phyloP scores from a whole-genome alignment of 805 yeast species.

The Lachancea sp. region DNA sequence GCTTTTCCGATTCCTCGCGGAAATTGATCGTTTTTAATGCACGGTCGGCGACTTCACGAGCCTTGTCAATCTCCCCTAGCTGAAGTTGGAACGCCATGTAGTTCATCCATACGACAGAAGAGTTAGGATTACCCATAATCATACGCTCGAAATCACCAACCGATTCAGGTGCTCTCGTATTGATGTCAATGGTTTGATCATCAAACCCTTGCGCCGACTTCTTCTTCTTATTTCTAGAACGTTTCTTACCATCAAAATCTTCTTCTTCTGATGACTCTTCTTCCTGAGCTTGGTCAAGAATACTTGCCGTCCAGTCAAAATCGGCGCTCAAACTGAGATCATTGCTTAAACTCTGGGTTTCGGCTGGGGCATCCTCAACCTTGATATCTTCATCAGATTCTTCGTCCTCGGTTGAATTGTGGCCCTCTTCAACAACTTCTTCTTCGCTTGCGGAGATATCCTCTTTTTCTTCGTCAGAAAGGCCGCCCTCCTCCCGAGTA shows the following conservation, averaged over 20 bases:
- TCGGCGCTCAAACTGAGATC: slow-evolving; percentile 75
- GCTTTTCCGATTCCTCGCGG: slow-evolving; percentile 87
- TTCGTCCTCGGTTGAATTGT: slow-evolving; percentile 29
- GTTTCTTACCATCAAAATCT: slow-evolving; percentile 39
- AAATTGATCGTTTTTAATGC: slow-evolving; percentile 85
- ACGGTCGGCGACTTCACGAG: slow-evolving; percentile 87
- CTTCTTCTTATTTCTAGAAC: slow-evolving; percentile 43
- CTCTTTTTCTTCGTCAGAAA: neutral
- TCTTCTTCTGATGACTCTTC: slow-evolving; percentile 53
- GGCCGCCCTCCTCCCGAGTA: slow-evolving; percentile 12
- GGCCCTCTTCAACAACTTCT: neutral
- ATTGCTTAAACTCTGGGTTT: slow-evolving; percentile 20
- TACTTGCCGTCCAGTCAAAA: slow-evolving; percentile 93
- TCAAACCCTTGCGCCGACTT: slow-evolving; percentile 41
- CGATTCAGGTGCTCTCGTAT: slow-evolving; percentile 85
- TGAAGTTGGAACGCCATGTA: slow-evolving; percentile 97
- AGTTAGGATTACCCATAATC: slow-evolving; percentile 85
- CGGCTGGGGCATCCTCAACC: slow-evolving; percentile 10
- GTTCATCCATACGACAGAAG: slow-evolving; percentile 94
- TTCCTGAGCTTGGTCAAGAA: slow-evolving; percentile 71
- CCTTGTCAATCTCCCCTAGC: slow-evolving; percentile 87
- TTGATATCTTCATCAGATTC: slow-evolving; percentile 28
- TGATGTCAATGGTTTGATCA: slow-evolving; percentile 81
- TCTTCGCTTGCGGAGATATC: neutral
- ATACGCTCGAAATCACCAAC: slow-evolving; percentile 87